These are phyloP conservation scores for Psilocybe subaeruginosa DNA, from an alignment of 768 basidiomycete genomes.

Conservation along the genomic window DNA sequence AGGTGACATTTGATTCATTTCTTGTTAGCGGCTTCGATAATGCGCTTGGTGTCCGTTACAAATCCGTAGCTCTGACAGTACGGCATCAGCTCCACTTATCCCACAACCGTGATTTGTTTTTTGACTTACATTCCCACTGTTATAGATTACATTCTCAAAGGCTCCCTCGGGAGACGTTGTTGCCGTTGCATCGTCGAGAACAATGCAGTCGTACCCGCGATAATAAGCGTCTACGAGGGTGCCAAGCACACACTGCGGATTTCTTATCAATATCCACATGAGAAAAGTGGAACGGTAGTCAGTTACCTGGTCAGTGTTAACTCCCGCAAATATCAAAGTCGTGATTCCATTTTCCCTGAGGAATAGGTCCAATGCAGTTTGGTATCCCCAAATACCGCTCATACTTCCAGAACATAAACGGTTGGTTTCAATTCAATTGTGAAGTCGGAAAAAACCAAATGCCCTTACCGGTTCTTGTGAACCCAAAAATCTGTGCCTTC, in stretches of 20 bases:
- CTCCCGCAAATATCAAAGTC: constrained; percentile 64
- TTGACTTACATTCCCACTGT: constrained; percentile 52
- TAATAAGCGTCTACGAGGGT: constrained; percentile 67
- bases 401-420: constrained; percentile 39
- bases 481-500: constrained; percentile 71
- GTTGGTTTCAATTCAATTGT: not conserved
- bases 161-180: constrained; percentile 64
- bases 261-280: constrained; percentile 1
- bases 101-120: not conserved
- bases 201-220: constrained; percentile 64
- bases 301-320: constrained; percentile 67
- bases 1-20: constrained; percentile 7
- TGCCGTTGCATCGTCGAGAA: constrained; percentile 61
- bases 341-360: constrained; percentile 65
- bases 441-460: not conserved
- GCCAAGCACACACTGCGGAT: constrained; percentile 60
- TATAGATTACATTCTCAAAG: constrained; percentile 60
- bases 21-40: constrained; percentile 26
- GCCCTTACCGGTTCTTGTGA: constrained; percentile 63
- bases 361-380: constrained; percentile 63
- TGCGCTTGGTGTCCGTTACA: constrained; percentile 39
- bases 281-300: not conserved
- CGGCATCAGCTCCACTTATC: constrained; percentile 11
- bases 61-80: constrained; percentile 52
- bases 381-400: constrained; percentile 69